Conservation (phyloP, 2,329 filamentous ascomycete genomes). For the Aspergillus sergii region DNA sequence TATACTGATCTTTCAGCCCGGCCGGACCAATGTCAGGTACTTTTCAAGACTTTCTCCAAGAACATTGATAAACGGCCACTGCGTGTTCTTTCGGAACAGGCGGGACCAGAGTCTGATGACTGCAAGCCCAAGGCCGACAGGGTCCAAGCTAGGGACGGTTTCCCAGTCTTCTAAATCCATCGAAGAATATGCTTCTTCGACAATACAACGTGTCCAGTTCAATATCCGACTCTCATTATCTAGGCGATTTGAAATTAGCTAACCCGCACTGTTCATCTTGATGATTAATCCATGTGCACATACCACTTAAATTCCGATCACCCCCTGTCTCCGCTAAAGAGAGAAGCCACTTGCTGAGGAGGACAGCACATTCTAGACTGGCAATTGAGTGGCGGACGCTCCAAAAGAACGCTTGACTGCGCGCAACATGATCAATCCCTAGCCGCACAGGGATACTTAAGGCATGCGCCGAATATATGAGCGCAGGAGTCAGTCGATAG, state of each 20-base stretch:
- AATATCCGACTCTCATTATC: constrained; percentile 37
- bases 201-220: constrained; percentile 35
- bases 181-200: constrained; percentile 36
- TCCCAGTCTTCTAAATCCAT: constrained; percentile 33
- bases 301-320: constrained; percentile 32
- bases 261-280: neutral
- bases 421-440: constrained; percentile 40
- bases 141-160: constrained; percentile 25
- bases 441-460: constrained; percentile 57
- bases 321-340: constrained; percentile 29
- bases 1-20: constrained; percentile 7
- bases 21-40: constrained; percentile 30
- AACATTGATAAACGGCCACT: constrained; percentile 38
- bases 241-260: constrained; percentile 8
- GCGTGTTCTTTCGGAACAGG: constrained; percentile 35
- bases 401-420: constrained; percentile 42
- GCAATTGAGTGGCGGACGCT: constrained; percentile 40
- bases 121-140: constrained; percentile 29
- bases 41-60: constrained; percentile 34
- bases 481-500: constrained; percentile 62
- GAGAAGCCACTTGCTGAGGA: constrained; percentile 51
- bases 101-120: constrained; percentile 36
- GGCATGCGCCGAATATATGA: constrained; percentile 69
- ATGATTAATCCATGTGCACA: neutral
- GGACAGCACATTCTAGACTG: constrained; percentile 41